Conservation (phyloP, 2,329 filamentous ascomycete species). For the Exophiala aquamarina region DNA sequence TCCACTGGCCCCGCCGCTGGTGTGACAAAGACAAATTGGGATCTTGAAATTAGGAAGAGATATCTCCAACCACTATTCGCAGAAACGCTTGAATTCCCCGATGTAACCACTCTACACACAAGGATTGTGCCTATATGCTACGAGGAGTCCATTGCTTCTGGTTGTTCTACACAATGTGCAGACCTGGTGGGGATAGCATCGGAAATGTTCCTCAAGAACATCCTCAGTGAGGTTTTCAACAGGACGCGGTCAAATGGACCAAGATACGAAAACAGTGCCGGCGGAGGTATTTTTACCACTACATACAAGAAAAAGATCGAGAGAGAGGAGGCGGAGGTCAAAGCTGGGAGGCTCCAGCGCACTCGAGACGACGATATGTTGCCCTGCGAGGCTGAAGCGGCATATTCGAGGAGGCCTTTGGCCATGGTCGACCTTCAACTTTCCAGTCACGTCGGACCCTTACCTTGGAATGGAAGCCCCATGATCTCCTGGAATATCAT, state of each 20-base stretch:
- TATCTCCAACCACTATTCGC: conserved; percentile 62
- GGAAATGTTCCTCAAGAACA: conserved; percentile 64
- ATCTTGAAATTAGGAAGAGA: conserved; percentile 64
- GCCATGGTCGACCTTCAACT: conserved; percentile 77
- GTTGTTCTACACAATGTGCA: conserved; percentile 54
- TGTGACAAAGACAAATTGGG: conserved; percentile 75
- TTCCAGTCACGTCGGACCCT: conserved; percentile 72
- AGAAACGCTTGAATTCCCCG: conserved; percentile 65
- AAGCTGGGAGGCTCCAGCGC: conserved; percentile 70
- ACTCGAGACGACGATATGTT: conserved; percentile 72
- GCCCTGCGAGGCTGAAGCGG: conserved; percentile 76
- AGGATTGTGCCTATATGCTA: conserved; percentile 67
- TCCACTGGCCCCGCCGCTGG: conserved; percentile 58
- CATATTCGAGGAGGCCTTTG: conserved; percentile 68
- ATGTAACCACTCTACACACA: conserved; percentile 55
- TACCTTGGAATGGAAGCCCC: conserved; percentile 74
- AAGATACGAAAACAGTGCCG: conserved; percentile 60
- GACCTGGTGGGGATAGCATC: conserved; percentile 62
- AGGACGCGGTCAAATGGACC: conserved; percentile 58
- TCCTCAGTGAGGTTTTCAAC: conserved; percentile 55
- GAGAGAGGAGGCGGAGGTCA: conserved; percentile 70
- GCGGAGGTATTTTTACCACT: conserved; percentile 73
- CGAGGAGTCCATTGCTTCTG: conserved; percentile 60
- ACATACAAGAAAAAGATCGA: conserved; percentile 74
- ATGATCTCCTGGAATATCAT: conserved; percentile 70